Base-by-base conservation (phyloP, 2,329 filamentous ascomycete genomes). In the Rhynchosporium secalis region DNA sequence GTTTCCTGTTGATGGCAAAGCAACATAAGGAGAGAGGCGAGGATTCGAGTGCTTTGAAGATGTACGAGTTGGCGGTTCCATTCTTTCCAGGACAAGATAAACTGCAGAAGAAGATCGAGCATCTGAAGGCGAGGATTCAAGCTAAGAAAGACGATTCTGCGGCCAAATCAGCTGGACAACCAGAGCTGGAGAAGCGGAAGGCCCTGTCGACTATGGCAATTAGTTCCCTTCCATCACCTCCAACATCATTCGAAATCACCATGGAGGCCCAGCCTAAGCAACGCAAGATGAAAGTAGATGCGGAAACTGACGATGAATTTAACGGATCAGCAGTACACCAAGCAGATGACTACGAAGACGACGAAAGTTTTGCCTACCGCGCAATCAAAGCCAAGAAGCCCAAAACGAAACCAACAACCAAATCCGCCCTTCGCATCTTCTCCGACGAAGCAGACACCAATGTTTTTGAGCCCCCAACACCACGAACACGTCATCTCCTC, bases 41-140 rank as follows among this genome's bases (percentile, higher is more conserved):
- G 68, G 87, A 96, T 57, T 80, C 79, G 3, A 90, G 85, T 40
- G 92, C 93, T 0, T 77, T 98, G 63, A 86, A 86, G 69, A 94
- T 95, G 86, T 97, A 96, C 72, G 88, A 94, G 74, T 80, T 91
- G 66, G 94, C 94, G 0, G 77, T 92, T 58, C 89, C 91, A 0
- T 95, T 86, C 76, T 98, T 98, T 70, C 93, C 93, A 0, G 87
- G 86, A 1, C 95, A 97, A 73, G 82, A 86, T 55, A 96, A 94
- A 76, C 80, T 92, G 38, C 69, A 87, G 38, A 80, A 83, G 72
- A 90, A 92, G 78, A 91, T 91, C 66, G 81, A 86, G 56, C 82
- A 82, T 66, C 72, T 92, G 61, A 79, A 80, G 69, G 76, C 78
- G 1, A 82, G 84, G 67, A 74, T 90, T 41, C 72, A 73, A 12